phyloP scores from a whole-genome alignment of 2,329 filamentous ascomycete species.

The Curvularia spicifera region DNA sequence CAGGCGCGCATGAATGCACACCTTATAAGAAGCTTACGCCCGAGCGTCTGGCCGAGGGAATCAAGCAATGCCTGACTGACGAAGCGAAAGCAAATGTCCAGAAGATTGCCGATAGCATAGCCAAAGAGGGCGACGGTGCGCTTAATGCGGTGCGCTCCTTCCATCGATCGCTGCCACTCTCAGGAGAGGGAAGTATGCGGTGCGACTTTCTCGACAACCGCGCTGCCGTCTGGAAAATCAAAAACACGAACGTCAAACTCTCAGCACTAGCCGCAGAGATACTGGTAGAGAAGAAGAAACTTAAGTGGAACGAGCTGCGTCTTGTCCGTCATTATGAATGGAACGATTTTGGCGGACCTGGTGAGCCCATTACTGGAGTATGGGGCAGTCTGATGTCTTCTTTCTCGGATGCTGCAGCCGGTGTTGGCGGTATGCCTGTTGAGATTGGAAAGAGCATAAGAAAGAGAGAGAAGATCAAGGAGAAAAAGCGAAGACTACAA shows the following conservation, averaged over 20 bases:
- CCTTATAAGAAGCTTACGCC: slow-evolving; percentile 71
- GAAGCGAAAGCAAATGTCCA: slow-evolving; percentile 65
- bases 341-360: slow-evolving; percentile 79
- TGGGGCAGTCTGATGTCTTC: slow-evolving; percentile 67
- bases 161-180: slow-evolving; percentile 64
- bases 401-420: slow-evolving; percentile 65
- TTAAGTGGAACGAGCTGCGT: slow-evolving; percentile 68
- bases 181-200: slow-evolving; percentile 58
- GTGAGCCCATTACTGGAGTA: slow-evolving; percentile 72
- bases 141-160: slow-evolving; percentile 72
- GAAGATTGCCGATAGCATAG: slow-evolving; percentile 67
- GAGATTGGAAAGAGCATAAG: slow-evolving; percentile 65
- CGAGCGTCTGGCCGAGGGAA: slow-evolving; percentile 72
- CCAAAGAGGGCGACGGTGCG: slow-evolving; percentile 69
- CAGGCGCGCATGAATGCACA: slow-evolving; percentile 67
- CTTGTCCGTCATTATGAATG: slow-evolving; percentile 72
- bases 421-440: slow-evolving; percentile 69
- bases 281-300: slow-evolving; percentile 65
- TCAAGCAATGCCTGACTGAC: slow-evolving; percentile 69
- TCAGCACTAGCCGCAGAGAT: slow-evolving; percentile 70
- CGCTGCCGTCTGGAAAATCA: slow-evolving; percentile 70
- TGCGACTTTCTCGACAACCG: slow-evolving; percentile 70
- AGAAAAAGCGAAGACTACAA: slow-evolving; percentile 52
- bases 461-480: slow-evolving; percentile 59
- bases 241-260: slow-evolving; percentile 65